Evolutionary conservation across 257 asterid genomes (phyloP).

Genomic region (Solanum paucissectum): DNA sequence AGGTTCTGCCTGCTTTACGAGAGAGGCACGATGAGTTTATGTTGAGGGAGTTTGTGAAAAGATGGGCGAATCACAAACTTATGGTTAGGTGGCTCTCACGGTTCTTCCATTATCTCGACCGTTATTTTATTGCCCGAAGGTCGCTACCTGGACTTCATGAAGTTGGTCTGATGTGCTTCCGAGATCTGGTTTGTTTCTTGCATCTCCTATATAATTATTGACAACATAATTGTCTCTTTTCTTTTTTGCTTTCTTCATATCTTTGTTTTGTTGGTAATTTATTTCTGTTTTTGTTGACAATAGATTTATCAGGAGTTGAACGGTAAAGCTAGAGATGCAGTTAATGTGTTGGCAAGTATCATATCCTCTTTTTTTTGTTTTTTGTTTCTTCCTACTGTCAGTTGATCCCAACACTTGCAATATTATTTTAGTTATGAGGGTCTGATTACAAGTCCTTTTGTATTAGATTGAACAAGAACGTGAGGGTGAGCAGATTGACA

Average conservation of each 20-base stretch:
- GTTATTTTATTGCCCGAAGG: conserved; percentile 27
- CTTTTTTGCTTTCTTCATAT: background rate
- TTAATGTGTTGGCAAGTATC: conserved; percentile 27
- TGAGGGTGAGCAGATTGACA: conserved; percentile 28
- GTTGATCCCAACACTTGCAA: background rate
- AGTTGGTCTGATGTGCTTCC: conserved; percentile 40
- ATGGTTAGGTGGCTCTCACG: conserved; percentile 53
- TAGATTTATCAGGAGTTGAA: conserved; percentile 36
- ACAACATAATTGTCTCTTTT: background rate
- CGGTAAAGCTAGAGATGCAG: conserved; percentile 35
- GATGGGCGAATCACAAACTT: conserved; percentile 39
- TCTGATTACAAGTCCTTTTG: background rate
- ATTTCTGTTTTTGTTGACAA: background rate
- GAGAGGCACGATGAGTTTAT: conserved; percentile 38
- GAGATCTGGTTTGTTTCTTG: conserved; percentile 21
- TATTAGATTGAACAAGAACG: conserved; percentile 39
- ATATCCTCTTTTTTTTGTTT: background rate
- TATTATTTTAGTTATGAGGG: background rate
- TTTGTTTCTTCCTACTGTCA: background rate
- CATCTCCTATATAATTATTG: background rate
- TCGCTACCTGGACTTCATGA: conserved; percentile 24
- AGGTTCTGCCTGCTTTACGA: conserved; percentile 39
- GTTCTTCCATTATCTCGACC: conserved; percentile 44
- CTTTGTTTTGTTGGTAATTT: background rate
- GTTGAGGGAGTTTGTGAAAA: conserved; percentile 39